A percentile compares a stretch with the other conserved stretches of the same genome.
phyloP scores from a whole-genome alignment of 2,329 filamentous ascomycete species.

The Colletotrichum echinochloae region DNA sequence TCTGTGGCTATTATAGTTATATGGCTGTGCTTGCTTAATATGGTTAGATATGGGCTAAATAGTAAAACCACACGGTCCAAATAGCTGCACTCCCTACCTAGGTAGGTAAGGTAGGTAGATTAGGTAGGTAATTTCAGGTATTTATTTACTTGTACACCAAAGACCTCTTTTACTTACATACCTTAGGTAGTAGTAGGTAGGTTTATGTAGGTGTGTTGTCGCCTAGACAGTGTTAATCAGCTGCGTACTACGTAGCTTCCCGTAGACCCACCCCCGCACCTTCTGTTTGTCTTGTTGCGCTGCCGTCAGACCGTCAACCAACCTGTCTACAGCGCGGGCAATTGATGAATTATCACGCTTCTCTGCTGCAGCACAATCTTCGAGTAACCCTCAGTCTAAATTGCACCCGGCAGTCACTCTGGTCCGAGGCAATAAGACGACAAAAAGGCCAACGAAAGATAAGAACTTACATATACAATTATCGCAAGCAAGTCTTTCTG shows the following conservation, averaged over 20 bases:
- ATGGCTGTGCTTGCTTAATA: no score
- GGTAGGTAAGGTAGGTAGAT: no score
- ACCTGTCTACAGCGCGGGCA: slow-evolving; percentile 3
- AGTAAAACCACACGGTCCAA: no score
- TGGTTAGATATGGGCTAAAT: no score
- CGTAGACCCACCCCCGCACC: background rate
- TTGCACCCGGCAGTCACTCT: background rate
- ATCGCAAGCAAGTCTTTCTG: background rate
- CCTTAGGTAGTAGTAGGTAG: no score
- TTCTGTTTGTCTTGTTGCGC: background rate
- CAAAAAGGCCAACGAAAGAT: background rate
- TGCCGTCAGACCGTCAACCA: background rate
- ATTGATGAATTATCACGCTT: background rate
- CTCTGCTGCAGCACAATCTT: background rate
- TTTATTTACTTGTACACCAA: no score
- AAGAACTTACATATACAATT: background rate
- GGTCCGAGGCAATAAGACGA: no score
- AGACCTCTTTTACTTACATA: no score
- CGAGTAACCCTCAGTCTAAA: background rate
- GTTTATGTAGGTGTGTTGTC: background rate
- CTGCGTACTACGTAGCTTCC: background rate
- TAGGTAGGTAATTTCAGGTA: background rate
- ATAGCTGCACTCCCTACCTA: no score
- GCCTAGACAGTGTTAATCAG: background rate
- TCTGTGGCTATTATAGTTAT: no score